Percentiles rank a stretch among this genome's conserved stretches.
These are phyloP conservation scores for Cyclotella sp. DNA, from an alignment of 108 stramenopile genomes.

Conservation along the genomic window DNA sequence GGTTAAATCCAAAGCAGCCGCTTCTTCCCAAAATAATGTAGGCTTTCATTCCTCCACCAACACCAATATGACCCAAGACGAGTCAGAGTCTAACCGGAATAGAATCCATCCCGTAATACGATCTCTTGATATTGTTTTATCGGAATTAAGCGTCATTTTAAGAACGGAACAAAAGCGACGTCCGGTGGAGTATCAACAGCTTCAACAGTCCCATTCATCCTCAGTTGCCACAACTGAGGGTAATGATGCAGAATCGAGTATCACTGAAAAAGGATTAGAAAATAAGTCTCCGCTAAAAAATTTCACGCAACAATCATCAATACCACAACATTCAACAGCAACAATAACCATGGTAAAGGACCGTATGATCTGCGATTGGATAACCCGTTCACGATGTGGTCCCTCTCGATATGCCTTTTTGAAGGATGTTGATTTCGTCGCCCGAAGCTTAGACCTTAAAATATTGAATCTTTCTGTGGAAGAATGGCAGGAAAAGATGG, in stretches of 20 bases:
- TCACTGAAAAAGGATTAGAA: background rate
- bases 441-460: constrained; percentile 1
- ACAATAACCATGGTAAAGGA: constrained; percentile 1
- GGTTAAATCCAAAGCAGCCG: background rate
- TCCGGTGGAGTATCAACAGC: background rate
- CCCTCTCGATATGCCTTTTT: constrained; percentile 46
- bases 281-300: too few species aligned
- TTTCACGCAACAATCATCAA: constrained; percentile 3
- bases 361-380: constrained; percentile 31
- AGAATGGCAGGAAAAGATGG: constrained; percentile 42
- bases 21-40: too few species aligned
- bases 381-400: constrained; percentile 23
- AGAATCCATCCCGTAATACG: constrained; percentile 35
- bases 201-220: background rate
- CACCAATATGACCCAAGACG: background rate
- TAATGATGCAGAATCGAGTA: background rate
- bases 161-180: constrained; percentile 5
- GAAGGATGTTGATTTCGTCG: constrained; percentile 26
- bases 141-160: constrained; percentile 27
- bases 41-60: too few species aligned
- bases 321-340: background rate
- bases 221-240: background rate
- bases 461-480: constrained; percentile 10
- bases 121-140: constrained; percentile 23
- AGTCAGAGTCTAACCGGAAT: background rate